These are phyloP conservation scores for Lecanicillium sp. DNA, from an alignment of 2,329 filamentous ascomycete genomes.

Conservation along the genomic window DNA sequence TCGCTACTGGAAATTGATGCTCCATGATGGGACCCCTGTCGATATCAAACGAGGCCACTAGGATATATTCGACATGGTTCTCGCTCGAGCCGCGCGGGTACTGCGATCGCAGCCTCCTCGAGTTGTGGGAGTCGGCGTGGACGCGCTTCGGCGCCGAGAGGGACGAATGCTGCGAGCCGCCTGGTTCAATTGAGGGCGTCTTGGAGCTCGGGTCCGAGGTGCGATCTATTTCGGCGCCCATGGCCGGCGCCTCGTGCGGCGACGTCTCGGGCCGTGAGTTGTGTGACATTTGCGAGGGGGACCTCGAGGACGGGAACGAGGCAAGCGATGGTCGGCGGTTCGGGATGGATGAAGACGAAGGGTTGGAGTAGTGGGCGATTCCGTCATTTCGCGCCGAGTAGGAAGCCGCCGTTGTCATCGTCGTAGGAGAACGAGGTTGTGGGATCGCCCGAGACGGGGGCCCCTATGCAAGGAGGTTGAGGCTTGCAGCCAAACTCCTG, in stretches of 20 bases:
- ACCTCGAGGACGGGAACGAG: slow-evolving; percentile 54
- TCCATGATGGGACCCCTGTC: slow-evolving; percentile 96
- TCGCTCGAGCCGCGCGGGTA: slow-evolving; percentile 68
- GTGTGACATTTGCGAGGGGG: slow-evolving; percentile 50
- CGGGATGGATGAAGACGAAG: slow-evolving; percentile 14
- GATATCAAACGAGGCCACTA: slow-evolving; percentile 96
- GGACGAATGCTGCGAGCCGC: slow-evolving; percentile 55
- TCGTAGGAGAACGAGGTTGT: too few relatives aligned
- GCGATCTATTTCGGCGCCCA: slow-evolving; percentile 42
- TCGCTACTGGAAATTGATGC: slow-evolving; percentile 90
- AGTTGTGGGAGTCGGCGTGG: slow-evolving; percentile 42
- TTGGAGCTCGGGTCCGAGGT: slow-evolving; percentile 54
- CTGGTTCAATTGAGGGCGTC: slow-evolving; percentile 48
- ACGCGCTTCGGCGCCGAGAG: slow-evolving; percentile 44
- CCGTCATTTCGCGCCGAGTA: slow-evolving; percentile 31
- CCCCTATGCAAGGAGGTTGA: too few relatives aligned
- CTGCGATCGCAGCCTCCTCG: slow-evolving; percentile 59
- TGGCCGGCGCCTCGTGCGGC: slow-evolving; percentile 35
- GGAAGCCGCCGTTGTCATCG: slow-evolving; percentile 37
- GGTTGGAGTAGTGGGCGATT: slow-evolving; percentile 27
- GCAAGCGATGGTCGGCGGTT: slow-evolving; percentile 50
- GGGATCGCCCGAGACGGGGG: background rate
- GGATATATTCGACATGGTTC: slow-evolving; percentile 97
- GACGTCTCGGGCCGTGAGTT: slow-evolving; percentile 46
- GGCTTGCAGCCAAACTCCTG: too few relatives aligned